These are phyloP conservation scores for Lentinus tigrinus DNA, from an alignment of 768 basidiomycete genomes.

Conservation along the genomic window DNA sequence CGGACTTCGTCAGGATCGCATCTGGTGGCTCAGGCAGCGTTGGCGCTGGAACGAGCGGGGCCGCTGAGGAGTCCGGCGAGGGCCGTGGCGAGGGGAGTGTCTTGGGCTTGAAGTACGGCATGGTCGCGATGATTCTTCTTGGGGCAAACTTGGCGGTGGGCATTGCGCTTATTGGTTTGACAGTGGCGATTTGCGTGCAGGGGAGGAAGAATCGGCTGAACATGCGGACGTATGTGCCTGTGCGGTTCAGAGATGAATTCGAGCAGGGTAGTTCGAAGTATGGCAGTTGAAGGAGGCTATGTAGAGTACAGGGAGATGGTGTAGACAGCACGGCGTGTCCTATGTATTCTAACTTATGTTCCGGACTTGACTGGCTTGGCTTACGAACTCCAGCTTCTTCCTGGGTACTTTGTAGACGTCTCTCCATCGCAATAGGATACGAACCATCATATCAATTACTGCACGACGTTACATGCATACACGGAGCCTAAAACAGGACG, in stretches of 20 bases:
- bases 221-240: neutral
- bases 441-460: too few species aligned
- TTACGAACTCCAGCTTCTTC: too few species aligned
- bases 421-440: too few species aligned
- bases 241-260: conserved; percentile 1
- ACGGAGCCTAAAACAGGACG: too few species aligned
- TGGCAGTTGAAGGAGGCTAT: neutral
- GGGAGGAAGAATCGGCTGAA: neutral
- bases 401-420: too few species aligned
- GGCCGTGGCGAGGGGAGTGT: neutral
- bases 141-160: conserved; percentile 4
- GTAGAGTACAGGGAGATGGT: too few species aligned
- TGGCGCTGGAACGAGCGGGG: neutral
- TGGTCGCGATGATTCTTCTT: neutral
- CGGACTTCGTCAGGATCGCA: neutral
- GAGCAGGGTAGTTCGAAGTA: neutral
- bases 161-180: neutral
- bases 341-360: too few species aligned
- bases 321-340: too few species aligned
- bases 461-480: too few species aligned
- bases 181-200: conserved; percentile 2
- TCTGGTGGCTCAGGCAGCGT: neutral
- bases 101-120: neutral
- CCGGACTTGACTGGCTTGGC: too few species aligned
- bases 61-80: neutral